Evolutionary conservation across 306 rosid species (phyloP), one percentile per base, ranked within the genome.

Genomic region (Trifolium subterraneum): DNA sequence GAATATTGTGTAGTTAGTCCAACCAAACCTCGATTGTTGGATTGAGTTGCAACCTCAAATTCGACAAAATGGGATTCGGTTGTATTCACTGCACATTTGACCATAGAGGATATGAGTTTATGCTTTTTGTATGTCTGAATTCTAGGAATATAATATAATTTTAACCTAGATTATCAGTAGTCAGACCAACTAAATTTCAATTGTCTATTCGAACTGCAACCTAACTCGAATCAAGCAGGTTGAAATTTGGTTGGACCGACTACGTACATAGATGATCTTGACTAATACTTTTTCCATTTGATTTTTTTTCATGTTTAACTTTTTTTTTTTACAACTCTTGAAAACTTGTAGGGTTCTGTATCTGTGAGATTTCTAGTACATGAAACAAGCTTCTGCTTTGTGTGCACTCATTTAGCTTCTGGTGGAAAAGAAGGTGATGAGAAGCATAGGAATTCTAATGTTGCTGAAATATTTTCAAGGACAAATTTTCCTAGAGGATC

Each of bases 321-420:
- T 56, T 71, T 54, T 12, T 8, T 7, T 20, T n/a, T n/a, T n/a
- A 54, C 48, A 58, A 50, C 23, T 71, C 19, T 4, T 15, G 16
- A 29, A 63, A n/a, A n/a, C 62, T 44, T 79, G 83, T 90, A 92
- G 96, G 96, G 96, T 22, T 85, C 98, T 1, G 94, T 92, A 54
- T 90, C 98, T 1, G 91, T 86, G 35, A 87, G 98, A 64, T 88
- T 92, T 83, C 64, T 56, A 64, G 38, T 92, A 33, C 90, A 88
- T 64, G 94, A 77, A 83, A 88, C 92, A 58, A 88, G 87, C 86
- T 88, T 90, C 72, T 92, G 98, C 88, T 88, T 88, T 68, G 94
- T 90, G 7, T 90, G 98, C 79, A 73, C 86, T 23, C 98, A 92
- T 79, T 75, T 92, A 56, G 96, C 98, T 45, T 92, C 98, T 0